phyloP scores from a whole-genome alignment of 2,329 filamentous ascomycete genomes.

The Diaporthe aspalathi region DNA sequence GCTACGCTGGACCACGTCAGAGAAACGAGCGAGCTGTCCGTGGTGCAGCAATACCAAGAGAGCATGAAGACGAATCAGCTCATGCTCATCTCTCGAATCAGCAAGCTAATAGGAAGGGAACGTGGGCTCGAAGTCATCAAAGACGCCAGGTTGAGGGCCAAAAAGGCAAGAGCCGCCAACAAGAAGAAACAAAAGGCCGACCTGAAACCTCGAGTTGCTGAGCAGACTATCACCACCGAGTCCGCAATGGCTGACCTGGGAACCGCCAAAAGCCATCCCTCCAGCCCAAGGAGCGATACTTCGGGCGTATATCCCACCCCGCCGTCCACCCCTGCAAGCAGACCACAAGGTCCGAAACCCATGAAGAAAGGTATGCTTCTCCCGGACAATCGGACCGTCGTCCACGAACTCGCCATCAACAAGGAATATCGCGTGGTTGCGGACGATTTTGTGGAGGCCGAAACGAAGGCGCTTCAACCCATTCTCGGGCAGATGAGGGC shows the following conservation, averaged over 20 bases:
- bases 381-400: slow-evolving; percentile 78
- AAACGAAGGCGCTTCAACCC: slow-evolving; percentile 59
- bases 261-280: slow-evolving; percentile 44
- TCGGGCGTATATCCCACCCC: slow-evolving; percentile 65
- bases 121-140: slow-evolving; percentile 79
- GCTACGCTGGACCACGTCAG: slow-evolving; percentile 87
- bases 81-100: slow-evolving; percentile 82
- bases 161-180: slow-evolving; percentile 66
- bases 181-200: slow-evolving; percentile 76
- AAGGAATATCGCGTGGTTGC: slow-evolving; percentile 79
- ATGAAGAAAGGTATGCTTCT: slow-evolving; percentile 55
- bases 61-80: slow-evolving; percentile 86
- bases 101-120: slow-evolving; percentile 78
- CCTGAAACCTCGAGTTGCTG: slow-evolving; percentile 75
- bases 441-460: slow-evolving; percentile 69
- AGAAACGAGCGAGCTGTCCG: slow-evolving; percentile 78
- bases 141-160: slow-evolving; percentile 72
- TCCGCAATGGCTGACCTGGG: slow-evolving; percentile 54
- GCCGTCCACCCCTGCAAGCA: slow-evolving; percentile 55
- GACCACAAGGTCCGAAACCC: slow-evolving; percentile 17
- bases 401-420: slow-evolving; percentile 84
- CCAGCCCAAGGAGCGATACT: slow-evolving; percentile 47
- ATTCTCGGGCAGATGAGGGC: slow-evolving; percentile 68
- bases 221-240: slow-evolving; percentile 53
- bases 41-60: slow-evolving; percentile 80